Evolutionary conservation across 495 filamentous ascomycete species (phyloP), one percentile per base, ranked within the genome.

Genomic region (Tuber melanosporum): DNA sequence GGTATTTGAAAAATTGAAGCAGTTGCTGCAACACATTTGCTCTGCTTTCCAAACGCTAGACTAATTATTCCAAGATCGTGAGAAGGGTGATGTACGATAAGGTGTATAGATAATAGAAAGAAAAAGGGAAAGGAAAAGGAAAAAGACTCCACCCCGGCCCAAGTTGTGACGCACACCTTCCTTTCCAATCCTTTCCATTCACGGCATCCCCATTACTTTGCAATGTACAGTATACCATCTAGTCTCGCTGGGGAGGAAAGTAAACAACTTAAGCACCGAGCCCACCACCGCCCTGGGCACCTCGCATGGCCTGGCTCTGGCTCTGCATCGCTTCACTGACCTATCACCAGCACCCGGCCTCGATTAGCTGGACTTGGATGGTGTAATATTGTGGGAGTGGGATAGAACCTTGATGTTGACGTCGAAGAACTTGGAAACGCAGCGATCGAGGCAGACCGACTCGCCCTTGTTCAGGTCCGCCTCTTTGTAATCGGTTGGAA

Each of bases 391-490:
- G 26, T 17, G 57, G 32, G 10, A 32, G 26, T 32, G n/a, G 26
- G 32, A 8, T 36, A 3, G 36, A 36, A 99, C 92, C 88, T 97
- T 98, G 87, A 95, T 89, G 85, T 97, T 93, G 83, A 97, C 94
- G 77, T 99, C 95, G 86, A 99, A 97, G 89, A 98, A 98, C 87
- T 99, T 99, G 83, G 91, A 88, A 52, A 95, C 91, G 86, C 95
- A 99, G 78, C 95, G 92, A 87, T 99, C 95, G 78, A 99, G 90
- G 87, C 95, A 99, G 79, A 98, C 95, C 74, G 91, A 92, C 86
- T 99, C 95, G 87, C 95, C 95, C 87, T 99, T 99, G 89, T 97
- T 95, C 78, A 99, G 90, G 76, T 98, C 96, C 83, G 88, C 88
- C 87, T 99, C 95, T 82, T 93, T 93, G 89, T 98, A 99, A 77